phyloP scores from a whole-genome alignment of 306 rosid species.

The Dicorynia guianensis region DNA sequence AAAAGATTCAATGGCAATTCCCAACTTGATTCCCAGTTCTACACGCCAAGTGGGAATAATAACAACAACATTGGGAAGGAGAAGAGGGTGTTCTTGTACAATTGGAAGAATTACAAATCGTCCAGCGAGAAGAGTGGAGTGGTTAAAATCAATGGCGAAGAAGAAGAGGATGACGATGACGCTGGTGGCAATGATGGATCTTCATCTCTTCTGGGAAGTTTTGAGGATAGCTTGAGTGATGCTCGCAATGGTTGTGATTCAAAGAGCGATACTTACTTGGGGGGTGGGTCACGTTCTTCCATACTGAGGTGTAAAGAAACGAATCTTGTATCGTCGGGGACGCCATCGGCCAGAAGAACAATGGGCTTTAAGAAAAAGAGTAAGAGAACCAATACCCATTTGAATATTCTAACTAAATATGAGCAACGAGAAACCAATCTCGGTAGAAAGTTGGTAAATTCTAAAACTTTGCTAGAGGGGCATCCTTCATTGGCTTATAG shows the following conservation, averaged over 20 bases:
- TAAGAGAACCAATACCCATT: conserved; percentile 56
- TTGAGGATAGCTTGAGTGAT: conserved; percentile 75
- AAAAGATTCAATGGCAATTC: conserved; percentile 41
- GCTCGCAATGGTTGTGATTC: conserved; percentile 67
- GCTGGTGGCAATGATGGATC: conserved; percentile 50
- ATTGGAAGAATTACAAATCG: conserved; percentile 82
- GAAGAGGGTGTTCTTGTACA: conserved; percentile 73
- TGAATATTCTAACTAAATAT: conserved; percentile 57
- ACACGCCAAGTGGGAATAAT: not conserved
- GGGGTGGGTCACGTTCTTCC: conserved; percentile 59
- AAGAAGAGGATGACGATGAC: conserved; percentile 47
- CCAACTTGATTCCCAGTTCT: conserved; percentile 35
- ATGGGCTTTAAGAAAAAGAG: conserved; percentile 52
- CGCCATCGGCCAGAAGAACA: conserved; percentile 45
- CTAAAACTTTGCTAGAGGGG: conserved; percentile 55
- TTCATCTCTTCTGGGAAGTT: conserved; percentile 64
- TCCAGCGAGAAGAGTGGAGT: conserved; percentile 52
- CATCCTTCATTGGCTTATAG: conserved; percentile 49
- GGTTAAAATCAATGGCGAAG: conserved; percentile 37
- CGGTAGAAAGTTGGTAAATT: conserved; percentile 49
- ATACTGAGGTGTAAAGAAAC: conserved; percentile 57
- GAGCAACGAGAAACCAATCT: conserved; percentile 50
- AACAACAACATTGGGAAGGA: conserved; percentile 40
- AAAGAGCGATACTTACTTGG: conserved; percentile 61
- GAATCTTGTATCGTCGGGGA: conserved; percentile 52